Conservation (phyloP, 2,329 filamentous ascomycete genomes). For the Raffaelea deltoideospora region DNA sequence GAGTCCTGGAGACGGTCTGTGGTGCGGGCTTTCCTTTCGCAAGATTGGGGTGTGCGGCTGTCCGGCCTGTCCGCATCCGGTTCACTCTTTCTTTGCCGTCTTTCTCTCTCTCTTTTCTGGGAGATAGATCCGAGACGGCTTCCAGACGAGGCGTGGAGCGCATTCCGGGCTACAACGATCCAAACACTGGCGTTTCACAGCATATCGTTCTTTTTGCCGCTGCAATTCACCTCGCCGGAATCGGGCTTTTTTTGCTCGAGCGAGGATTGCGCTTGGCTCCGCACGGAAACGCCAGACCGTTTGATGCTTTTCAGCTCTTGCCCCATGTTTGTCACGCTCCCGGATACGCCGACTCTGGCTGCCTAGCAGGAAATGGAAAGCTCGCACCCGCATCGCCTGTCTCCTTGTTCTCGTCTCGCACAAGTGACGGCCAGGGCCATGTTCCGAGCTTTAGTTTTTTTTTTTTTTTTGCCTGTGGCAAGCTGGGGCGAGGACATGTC, state of each 20-base stretch:
- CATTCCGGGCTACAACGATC: constrained; percentile 34
- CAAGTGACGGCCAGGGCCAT: constrained; percentile 8
- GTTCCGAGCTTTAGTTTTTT: neutral
- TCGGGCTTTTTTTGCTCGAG: constrained; percentile 18
- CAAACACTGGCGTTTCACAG: constrained; percentile 22
- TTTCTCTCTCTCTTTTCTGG: too few species aligned
- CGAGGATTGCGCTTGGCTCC: constrained; percentile 26
- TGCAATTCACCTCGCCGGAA: constrained; percentile 29
- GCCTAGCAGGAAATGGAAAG: constrained; percentile 7
- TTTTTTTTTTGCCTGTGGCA: neutral
- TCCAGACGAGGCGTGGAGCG: constrained; percentile 27
- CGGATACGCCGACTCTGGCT: constrained; percentile 21
- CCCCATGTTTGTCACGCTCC: constrained; percentile 25
- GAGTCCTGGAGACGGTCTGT: too few species aligned
- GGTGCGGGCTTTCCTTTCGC: too few species aligned
- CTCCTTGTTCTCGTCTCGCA: constrained; percentile 8
- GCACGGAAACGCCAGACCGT: constrained; percentile 32
- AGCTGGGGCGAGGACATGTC: too few species aligned
- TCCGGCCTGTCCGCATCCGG: too few species aligned
- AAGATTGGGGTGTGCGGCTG: too few species aligned
- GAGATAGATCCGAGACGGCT: too few species aligned
- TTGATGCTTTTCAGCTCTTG: constrained; percentile 4
- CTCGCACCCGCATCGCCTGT: constrained; percentile 9
- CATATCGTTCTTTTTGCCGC: too few species aligned
- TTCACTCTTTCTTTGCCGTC: too few species aligned